phyloP scores from a whole-genome alignment of 768 basidiomycete genomes.

The Termitomyces sp. region DNA sequence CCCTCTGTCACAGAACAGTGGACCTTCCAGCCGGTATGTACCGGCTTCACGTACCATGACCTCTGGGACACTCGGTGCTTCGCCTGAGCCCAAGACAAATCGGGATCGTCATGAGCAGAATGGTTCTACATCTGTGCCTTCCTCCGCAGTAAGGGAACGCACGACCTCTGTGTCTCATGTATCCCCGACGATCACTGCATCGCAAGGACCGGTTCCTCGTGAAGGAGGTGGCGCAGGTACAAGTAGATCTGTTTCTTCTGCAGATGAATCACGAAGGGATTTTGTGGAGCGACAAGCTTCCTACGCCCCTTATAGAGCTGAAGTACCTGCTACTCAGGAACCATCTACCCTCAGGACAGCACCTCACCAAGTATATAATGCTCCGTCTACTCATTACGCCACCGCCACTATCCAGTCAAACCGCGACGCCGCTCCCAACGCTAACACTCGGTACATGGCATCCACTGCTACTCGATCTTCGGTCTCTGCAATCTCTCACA shows the following conservation, averaged over 20 bases:
- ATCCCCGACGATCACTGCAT: background rate
- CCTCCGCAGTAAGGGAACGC: conserved; percentile 8
- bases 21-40: conserved; percentile 14
- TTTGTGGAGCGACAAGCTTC: conserved; percentile 1
- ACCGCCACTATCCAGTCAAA: background rate
- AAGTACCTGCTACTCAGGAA: background rate
- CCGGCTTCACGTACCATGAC: conserved; percentile 19
- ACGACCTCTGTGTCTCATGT: conserved; percentile 9
- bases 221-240: conserved; percentile 5
- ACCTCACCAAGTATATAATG: conserved; percentile 1
- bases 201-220: background rate
- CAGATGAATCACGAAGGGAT: background rate
- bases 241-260: background rate
- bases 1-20: conserved; percentile 12
- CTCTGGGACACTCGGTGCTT: background rate
- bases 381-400: background rate
- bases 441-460: background rate
- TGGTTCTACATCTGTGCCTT: conserved; percentile 5
- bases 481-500: background rate
- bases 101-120: conserved; percentile 5
- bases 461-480: background rate
- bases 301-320: background rate
- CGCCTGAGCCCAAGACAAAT: background rate
- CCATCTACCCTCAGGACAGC: background rate
- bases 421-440: background rate